Base-by-base conservation (phyloP, 495 filamentous ascomycete genomes). In the Penicillium coprophilum region DNA sequence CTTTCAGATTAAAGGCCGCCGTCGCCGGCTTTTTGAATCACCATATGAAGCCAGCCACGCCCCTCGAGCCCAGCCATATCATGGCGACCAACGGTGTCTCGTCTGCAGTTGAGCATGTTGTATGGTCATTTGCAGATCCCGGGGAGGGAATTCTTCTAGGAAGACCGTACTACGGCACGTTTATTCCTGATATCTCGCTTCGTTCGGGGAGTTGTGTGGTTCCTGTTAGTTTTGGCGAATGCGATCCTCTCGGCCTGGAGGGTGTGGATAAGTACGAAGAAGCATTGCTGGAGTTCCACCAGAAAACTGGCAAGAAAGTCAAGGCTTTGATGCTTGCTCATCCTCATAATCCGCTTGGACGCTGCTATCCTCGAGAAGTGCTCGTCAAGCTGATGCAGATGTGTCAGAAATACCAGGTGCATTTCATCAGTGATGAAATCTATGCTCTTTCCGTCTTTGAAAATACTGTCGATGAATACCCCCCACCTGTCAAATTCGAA, bases 391-490 rank as follows among this genome's bases (percentile, higher is more conserved):
- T 83, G 27, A 73, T 85, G 72, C 63, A 63, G 9, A 59, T 87
- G 6, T 88, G 85, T 50, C 69, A 79, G 21, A 74, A 77, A 30
- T 72, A 84, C 55, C 63, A 71, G 17, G 68, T 88, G 2, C 84
- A 87, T 54, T 59, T 87, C 3, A 75, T 87, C 47, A 79, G 78
- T 41, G 85, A 88, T 50, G 85, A 88, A 61, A 79, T 87, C 12
- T 87, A 87, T 60, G 85, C 80, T 0, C 62, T 85, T 17, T 82
- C 79, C 0, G 68, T 81, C 0, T 87, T 75, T 57, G 61, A 75
- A 9, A 75, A 73, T 23, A 63, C 66, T 0, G 62, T 72, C 4
- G 64, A 72, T 28, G 27, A 63, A 7, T 21, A 51, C 0, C 60
- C 68, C 0, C 27, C 65, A 0, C 65, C 70, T 12, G 60, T 71